phyloP scores from a whole-genome alignment of 2,329 filamentous ascomycete species.

The Lachnellula hyalina region DNA sequence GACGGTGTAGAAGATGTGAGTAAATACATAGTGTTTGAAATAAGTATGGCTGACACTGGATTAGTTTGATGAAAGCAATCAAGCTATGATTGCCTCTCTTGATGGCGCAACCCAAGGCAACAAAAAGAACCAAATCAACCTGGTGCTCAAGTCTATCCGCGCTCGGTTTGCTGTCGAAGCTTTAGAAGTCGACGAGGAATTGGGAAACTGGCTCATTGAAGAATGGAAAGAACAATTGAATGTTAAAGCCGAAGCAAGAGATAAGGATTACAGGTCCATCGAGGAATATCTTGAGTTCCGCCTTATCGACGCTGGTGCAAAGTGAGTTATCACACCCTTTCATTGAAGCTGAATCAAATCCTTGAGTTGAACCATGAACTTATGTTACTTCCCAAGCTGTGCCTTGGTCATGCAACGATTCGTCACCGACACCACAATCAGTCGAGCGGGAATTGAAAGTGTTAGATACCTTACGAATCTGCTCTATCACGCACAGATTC shows the following conservation, averaged over 20 bases:
- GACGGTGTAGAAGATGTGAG: neutral
- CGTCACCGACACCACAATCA: neutral
- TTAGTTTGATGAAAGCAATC: conserved; percentile 1
- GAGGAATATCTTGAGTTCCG: neutral
- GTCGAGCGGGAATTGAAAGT: neutral
- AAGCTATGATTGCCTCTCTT: neutral
- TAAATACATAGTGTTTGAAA: neutral
- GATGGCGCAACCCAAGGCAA: neutral
- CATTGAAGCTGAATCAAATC: no score
- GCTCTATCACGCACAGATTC: neutral
- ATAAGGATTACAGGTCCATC: neutral
- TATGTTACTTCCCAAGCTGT: neutral
- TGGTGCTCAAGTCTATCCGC: neutral
- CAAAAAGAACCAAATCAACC: neutral
- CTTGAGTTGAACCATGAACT: neutral
- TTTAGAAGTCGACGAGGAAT: neutral
- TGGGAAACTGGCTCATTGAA: neutral
- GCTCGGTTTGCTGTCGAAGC: neutral
- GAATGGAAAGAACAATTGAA: neutral
- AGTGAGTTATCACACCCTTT: neutral
- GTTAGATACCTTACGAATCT: neutral
- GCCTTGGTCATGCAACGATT: conserved; percentile 1
- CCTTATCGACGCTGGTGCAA: neutral
- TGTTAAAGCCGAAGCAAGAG: neutral
- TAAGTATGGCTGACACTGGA: neutral